Evolutionary conservation across 1,284 basidiomycete genomes (phyloP).

Genomic region (Meripilus lineatus): DNA sequence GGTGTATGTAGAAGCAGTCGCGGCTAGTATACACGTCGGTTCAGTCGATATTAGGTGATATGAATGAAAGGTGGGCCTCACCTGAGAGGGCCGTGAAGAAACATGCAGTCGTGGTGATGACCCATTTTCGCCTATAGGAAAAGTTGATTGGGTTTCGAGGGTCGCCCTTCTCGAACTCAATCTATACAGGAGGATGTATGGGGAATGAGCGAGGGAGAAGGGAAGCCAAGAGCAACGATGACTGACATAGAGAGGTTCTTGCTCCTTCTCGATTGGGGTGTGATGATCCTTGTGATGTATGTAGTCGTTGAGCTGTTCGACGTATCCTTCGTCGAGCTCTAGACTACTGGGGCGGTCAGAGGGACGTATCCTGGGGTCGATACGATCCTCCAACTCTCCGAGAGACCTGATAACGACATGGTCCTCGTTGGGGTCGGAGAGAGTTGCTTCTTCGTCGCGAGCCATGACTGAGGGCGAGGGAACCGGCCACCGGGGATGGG

Average conservation of each 20-base stretch:
- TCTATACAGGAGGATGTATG: conserved; percentile 26
- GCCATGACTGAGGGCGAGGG: conserved; percentile 3
- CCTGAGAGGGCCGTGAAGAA: conserved; percentile 53
- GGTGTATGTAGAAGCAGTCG: conserved; percentile 50
- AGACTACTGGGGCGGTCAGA: conserved; percentile 18
- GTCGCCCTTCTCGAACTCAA: conserved; percentile 50
- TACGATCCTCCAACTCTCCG: conserved; percentile 18
- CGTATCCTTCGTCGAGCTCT: conserved; percentile 22
- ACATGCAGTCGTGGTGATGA: conserved; percentile 52
- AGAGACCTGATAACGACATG: conserved; percentile 16
- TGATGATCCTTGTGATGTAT: conserved; percentile 19
- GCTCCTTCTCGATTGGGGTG: conserved; percentile 8
- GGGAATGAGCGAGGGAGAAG: background rate
- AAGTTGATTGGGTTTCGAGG: conserved; percentile 49
- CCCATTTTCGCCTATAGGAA: conserved; percentile 38
- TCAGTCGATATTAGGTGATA: no score
- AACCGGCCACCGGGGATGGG: no score
- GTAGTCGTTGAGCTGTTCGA: conserved; percentile 22
- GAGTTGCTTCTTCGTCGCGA: conserved; percentile 17
- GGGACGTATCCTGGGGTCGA: conserved; percentile 25
- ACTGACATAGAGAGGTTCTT: conserved; percentile 19
- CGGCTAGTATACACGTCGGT: conserved; percentile 33
- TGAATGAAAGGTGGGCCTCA: conserved; percentile 20
- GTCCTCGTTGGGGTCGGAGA: conserved; percentile 9
- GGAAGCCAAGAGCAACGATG: background rate